Base-by-base conservation (phyloP, 225 moss, liverwort and hornwort species). In the Anthoceros angustus region DNA sequence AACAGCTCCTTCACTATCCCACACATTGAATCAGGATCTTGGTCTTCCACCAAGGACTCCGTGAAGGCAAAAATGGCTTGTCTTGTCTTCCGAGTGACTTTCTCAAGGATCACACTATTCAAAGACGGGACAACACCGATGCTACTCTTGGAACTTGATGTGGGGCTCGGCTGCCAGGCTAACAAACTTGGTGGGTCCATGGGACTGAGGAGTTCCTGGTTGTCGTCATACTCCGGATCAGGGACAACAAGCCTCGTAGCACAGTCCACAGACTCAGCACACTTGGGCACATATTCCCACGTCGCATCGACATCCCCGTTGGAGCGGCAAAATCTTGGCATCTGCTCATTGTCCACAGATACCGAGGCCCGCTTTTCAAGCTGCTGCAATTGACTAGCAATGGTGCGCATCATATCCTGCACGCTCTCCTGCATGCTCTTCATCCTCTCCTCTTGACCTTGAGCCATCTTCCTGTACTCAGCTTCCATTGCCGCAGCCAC, bases 361-460 rank as follows among this genome's bases (percentile, higher is more conserved):
- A 55, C 14, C 10, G 55, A 55, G 6, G 55, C 23, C 55, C 55
- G 18, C 4, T 18, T 55, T 20, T 55, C 55, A 8, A 55, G 55
- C 55, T 55, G 55, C 55, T 55, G 55, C 55, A 55, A 23, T 20
- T 55, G 55, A 23, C 55, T 55, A 18, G 55, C 55, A 5, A 55
- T 55, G 12, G 55, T 55, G 55, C 55, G 55, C 55, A 55, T 55
- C 55, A 55, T 55, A 20, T 20, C 55, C 55, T 55, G n/a, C 14
- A 55, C 55, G n/a, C 23, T 55, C 14, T 55, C 55, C 55, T 55
- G 55, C 55, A 55, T 55, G 55, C 18, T 55, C 55, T 55, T 55
- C 55, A 55, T 55, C 55, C 55, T 55, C 55, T 55, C 55, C 14
- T 55, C 55, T 7, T 55, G 55, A 7, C 23, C 55, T 23, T 23